Conservation (phyloP, 495 filamentous ascomycete species). For the Aspergillus asperescens region DNA sequence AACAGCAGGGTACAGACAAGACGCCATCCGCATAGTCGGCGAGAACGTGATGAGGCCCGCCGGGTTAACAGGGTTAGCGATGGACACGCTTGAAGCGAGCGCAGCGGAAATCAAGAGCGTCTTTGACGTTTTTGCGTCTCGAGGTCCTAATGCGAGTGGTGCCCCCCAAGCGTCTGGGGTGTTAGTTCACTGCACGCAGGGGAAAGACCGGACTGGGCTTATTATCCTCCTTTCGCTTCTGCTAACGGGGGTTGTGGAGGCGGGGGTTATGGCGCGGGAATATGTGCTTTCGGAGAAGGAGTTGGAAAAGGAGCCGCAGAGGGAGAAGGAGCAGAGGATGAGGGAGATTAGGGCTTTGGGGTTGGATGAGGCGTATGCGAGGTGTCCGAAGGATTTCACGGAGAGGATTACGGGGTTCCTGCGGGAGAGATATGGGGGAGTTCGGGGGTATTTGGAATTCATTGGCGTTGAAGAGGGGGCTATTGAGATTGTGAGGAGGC, state of each 20-base stretch:
- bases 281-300: conserved; percentile 61
- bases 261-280: conserved; percentile 56
- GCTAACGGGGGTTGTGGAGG: conserved; percentile 49
- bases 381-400: conserved; percentile 55
- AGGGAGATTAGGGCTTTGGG: conserved; percentile 64
- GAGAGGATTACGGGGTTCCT: conserved; percentile 45
- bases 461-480: conserved; percentile 49
- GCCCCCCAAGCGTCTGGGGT: conserved; percentile 56
- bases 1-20: conserved; percentile 57
- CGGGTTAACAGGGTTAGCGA: conserved; percentile 63
- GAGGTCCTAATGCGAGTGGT: no score
- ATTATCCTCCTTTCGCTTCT: conserved; percentile 60
- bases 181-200: conserved; percentile 78
- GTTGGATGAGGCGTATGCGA: conserved; percentile 61
- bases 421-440: conserved; percentile 51
- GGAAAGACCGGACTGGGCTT: conserved; percentile 81
- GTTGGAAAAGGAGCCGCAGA: conserved; percentile 31
- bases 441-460: conserved; percentile 53
- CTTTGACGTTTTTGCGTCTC: conserved; percentile 41
- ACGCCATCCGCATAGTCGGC: conserved; percentile 62
- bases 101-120: conserved; percentile 55
- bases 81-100: conserved; percentile 58
- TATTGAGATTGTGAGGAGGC: conserved; percentile 31
- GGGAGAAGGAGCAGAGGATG: conserved; percentile 57
- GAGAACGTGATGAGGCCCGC: conserved; percentile 61